Base-by-base conservation (phyloP, 2,329 filamentous ascomycete species). In the Trichoderma guizhouense region DNA sequence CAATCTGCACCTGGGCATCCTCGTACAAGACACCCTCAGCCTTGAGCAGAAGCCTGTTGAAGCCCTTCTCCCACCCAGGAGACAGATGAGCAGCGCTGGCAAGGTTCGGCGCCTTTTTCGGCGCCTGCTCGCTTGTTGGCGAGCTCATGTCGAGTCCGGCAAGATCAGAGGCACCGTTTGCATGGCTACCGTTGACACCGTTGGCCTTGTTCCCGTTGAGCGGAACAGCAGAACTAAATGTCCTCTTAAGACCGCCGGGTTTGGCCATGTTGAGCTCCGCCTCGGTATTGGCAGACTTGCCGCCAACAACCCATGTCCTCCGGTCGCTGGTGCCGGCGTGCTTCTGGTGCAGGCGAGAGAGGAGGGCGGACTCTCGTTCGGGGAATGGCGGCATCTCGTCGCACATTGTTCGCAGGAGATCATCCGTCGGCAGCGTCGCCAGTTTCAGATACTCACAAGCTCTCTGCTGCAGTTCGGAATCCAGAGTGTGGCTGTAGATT, bases 351-450 rank as follows among this genome's bases (percentile, higher is more conserved):
- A 99, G 87, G 72, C 96, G 89, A 51, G 95, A 98, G 12, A 99
- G 86, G 32, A 99, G 85, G 1, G 96, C 95, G 6, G 96, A 98
- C 72, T 97, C 91, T 73, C 97, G 88, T 81, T 99, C 95, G 0
- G 96, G 97, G 83, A 98, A 99, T 0, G 96, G 95, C 3, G 96
- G 96, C 97, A 99, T 99, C 81, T 99, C 96, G 77, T 99, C 96
- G 81, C 95, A 97, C 7, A 99, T 91, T 0, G 96, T 98, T 66
- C 96, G 90, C 14, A 99, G 86, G 7, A 99, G 87, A 75, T 98
- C 95, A 77, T 99, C 96, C 0, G 93, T 94, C 0, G 94, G 92
- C 80, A 97, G 87, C 39, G 89, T 95, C 21, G 94, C 94, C 74
- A 99, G 86, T 0, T 92, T 90, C 72, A 98, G 86, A 80, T 98